These are phyloP conservation scores for Suillus ampliporus DNA, from an alignment of 768 basidiomycete genomes.

Conservation along the genomic window DNA sequence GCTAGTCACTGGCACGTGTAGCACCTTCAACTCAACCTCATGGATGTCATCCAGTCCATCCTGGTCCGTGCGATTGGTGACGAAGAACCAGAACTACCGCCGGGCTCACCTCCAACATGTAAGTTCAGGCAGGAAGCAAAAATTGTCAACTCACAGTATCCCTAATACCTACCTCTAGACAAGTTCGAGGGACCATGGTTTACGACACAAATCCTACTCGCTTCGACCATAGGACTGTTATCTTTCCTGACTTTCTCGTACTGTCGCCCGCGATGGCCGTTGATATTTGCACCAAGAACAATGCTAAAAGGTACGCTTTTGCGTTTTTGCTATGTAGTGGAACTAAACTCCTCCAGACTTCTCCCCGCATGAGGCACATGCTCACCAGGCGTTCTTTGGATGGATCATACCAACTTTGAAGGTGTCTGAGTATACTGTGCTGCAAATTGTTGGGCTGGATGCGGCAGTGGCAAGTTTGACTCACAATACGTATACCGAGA, in stretches of 20 bases:
- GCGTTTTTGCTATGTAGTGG: slow-evolving; percentile 2
- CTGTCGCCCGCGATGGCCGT: slow-evolving; percentile 84
- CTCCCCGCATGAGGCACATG: slow-evolving; percentile 92
- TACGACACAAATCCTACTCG: slow-evolving; percentile 84
- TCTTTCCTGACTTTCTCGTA: slow-evolving; percentile 92
- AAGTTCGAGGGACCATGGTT: slow-evolving; percentile 96
- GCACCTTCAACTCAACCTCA: slow-evolving; percentile 11
- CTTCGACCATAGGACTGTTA: slow-evolving; percentile 73
- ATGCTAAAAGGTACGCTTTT: slow-evolving; percentile 83
- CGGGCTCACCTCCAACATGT: slow-evolving; percentile 71
- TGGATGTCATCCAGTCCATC: slow-evolving; percentile 23
- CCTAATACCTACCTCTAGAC: slow-evolving; percentile 46
- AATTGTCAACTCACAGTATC: slow-evolving; percentile 15
- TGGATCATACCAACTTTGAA: slow-evolving; percentile 95
- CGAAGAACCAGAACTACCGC: slow-evolving; percentile 53
- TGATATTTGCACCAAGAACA: slow-evolving; percentile 91
- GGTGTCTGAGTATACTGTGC: slow-evolving; percentile 89
- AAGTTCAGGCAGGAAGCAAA: slow-evolving; percentile 31
- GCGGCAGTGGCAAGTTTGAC: slow-evolving; percentile 83
- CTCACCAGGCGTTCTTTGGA: slow-evolving; percentile 86
- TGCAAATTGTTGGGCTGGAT: slow-evolving; percentile 96
- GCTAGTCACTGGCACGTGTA: not conserved
- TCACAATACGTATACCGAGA: not conserved
- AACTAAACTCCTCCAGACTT: slow-evolving; percentile 61
- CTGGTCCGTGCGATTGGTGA: slow-evolving; percentile 33